These are phyloP conservation scores for Corylus avellana DNA, from an alignment of 306 rosid species.

Conservation along the genomic window DNA sequence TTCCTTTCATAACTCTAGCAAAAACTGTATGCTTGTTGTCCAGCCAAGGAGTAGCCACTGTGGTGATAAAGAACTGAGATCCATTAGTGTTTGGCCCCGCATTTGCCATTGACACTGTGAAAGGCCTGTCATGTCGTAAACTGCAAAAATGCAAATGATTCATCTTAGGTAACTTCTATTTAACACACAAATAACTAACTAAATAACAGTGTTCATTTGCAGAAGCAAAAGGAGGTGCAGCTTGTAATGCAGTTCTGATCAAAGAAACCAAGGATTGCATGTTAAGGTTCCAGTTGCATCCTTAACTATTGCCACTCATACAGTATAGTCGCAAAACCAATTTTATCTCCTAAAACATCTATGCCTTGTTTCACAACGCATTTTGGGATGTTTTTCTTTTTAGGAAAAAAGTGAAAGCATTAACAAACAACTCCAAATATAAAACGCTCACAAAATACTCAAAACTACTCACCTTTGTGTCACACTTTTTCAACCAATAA, in stretches of 20 bases:
- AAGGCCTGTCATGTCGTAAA: slow-evolving; percentile 95
- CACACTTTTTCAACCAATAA: too few species aligned
- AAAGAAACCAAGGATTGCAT: neutral
- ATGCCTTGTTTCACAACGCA: too few species aligned
- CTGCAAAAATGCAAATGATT: slow-evolving; percentile 49
- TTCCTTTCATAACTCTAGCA: slow-evolving; percentile 91
- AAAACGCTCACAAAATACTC: too few species aligned
- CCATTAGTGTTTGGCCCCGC: slow-evolving; percentile 94
- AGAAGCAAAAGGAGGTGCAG: neutral
- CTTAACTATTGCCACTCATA: neutral
- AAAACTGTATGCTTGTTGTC: slow-evolving; percentile 97
- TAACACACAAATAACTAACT: neutral
- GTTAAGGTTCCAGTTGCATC: neutral
- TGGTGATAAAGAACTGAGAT: slow-evolving; percentile 96
- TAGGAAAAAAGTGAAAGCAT: too few species aligned
- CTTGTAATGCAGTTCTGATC: neutral
- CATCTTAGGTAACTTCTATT: slow-evolving; percentile 26
- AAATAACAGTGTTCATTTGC: neutral
- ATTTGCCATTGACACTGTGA: slow-evolving; percentile 97
- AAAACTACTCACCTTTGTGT: too few species aligned
- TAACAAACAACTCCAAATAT: too few species aligned
- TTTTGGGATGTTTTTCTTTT: too few species aligned
- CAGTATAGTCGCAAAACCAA: neutral
- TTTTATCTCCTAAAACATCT: neutral
- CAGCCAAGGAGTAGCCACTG: slow-evolving; percentile 99